Base-by-base conservation (phyloP, 2,329 filamentous ascomycete species). In the Boeremia exigua region DNA sequence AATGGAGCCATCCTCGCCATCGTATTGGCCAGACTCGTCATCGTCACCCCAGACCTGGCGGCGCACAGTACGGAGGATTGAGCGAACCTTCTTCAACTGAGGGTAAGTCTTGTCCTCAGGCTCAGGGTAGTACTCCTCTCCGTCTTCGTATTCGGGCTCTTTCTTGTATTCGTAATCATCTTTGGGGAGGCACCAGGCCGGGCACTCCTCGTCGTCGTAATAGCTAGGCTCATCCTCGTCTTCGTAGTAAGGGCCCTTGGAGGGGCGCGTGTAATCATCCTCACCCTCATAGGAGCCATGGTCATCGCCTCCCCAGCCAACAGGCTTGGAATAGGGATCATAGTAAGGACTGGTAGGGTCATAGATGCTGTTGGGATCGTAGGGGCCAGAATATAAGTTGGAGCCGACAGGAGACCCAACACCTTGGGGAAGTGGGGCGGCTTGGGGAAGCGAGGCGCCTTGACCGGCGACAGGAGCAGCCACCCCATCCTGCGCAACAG, bases 181-280 rank as follows among this genome's bases (percentile, higher is more conserved):
- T 1, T 60, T 49, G 19, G 46, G 17, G 2, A 36, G 15, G 43
- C 58, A 63, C 56, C 56, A 63, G 14, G 42, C 15, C 2, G 61
- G 61, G 50, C 61, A 63, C 23, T 63, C 56, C 32, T 61, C 58
- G 0, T 63, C 50, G 12, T 50, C 34, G 8, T 60, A n/a, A 10
- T 37, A 4, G 29, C 3, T 23, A 23, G 19, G 19, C 17, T 60
- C 54, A 25, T 60, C 58, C 0, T 62, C 46, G 25, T 54, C 43
- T 8, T 58, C 51, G 17, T 53, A 50, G 32, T 15, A 33, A 15
- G 48, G 48, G 15, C 12, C 4, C 8, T 40, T 49, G n/a, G 29
- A 29, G 11, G 42, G 42, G 17, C 30, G 30, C 30, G 8, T 11
- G n/a, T 27, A 45, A 12, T 49, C 42, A 14, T 63, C 51, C 34